phyloP scores from a whole-genome alignment of 768 basidiomycete genomes.

The Suillus lakei region DNA sequence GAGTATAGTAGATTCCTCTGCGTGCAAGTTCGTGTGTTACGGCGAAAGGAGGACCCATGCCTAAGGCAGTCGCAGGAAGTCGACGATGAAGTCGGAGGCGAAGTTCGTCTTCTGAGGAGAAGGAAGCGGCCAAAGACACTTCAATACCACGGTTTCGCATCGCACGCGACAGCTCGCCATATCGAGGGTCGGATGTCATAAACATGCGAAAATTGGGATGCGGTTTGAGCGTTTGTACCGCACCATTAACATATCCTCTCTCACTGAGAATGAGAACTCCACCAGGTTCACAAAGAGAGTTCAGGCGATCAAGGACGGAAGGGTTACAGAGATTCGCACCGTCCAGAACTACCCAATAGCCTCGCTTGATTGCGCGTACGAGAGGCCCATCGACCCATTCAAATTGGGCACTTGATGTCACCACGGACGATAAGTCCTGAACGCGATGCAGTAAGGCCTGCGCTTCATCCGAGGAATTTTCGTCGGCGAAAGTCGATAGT shows the following conservation, averaged over 20 bases:
- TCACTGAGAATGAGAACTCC: constrained; percentile 89
- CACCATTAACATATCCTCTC: constrained; percentile 80
- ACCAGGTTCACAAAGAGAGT: constrained; percentile 90
- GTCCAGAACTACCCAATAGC: constrained; percentile 90
- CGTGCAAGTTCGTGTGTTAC: constrained; percentile 28
- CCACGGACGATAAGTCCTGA: constrained; percentile 26
- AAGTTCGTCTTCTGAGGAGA: constrained; percentile 48
- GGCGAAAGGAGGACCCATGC: constrained; percentile 13
- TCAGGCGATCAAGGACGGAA: constrained; percentile 94
- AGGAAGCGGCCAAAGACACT: constrained; percentile 53
- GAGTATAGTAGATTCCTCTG: constrained; percentile 24
- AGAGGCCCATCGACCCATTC: constrained; percentile 97
- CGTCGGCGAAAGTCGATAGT: constrained; percentile 22
- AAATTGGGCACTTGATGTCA: constrained; percentile 57
- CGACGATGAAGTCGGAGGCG: constrained; percentile 54
- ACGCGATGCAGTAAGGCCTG: constrained; percentile 28
- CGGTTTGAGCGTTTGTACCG: constrained; percentile 74
- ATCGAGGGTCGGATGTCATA: constrained; percentile 90
- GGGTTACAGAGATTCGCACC: constrained; percentile 94
- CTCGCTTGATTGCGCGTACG: constrained; percentile 80
- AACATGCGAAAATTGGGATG: constrained; percentile 91
- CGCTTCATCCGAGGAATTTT: constrained; percentile 23
- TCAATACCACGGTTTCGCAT: constrained; percentile 99
- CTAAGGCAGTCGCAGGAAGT: constrained; percentile 41
- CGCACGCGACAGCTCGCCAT: constrained; percentile 93